phyloP scores from a whole-genome alignment of 306 rosid species.

The Corylus avellana region DNA sequence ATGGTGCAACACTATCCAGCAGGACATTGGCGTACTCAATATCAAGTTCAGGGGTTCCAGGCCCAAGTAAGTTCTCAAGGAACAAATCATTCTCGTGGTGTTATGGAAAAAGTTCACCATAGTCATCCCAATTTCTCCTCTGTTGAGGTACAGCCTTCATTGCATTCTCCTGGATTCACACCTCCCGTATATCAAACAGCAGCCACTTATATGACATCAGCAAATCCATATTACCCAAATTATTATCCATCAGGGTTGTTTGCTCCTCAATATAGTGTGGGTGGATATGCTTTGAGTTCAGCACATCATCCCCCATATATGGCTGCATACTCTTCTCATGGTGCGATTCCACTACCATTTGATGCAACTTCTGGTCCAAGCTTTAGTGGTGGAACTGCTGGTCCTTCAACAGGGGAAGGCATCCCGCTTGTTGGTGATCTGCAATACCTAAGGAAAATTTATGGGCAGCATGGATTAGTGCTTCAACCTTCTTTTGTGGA shows the following conservation, averaged over 20 bases:
- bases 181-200: conserved; percentile 55
- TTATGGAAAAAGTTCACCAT: conserved; percentile 39
- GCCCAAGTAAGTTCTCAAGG: conserved; percentile 46
- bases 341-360: conserved; percentile 44
- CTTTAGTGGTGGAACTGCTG: conserved; percentile 41
- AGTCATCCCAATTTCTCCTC: conserved; percentile 48
- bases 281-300: conserved; percentile 53
- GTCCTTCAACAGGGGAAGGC: conserved; percentile 42
- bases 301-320: conserved; percentile 40
- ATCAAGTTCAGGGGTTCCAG: conserved; percentile 40
- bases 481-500: conserved; percentile 51
- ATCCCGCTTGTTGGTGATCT: conserved; percentile 38
- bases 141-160: conserved; percentile 42
- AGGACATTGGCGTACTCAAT: conserved; percentile 30
- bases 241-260: conserved; percentile 39
- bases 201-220: conserved; percentile 49
- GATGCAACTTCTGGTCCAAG: conserved; percentile 44
- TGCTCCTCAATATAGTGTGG: conserved; percentile 44
- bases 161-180: conserved; percentile 43
- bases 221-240: conserved; percentile 48
- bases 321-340: conserved; percentile 52
- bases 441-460: conserved; percentile 44
- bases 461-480: conserved; percentile 51
- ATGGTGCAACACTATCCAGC: conserved; percentile 34
- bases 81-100: conserved; percentile 35